Evolutionary conservation across 306 rosid species (phyloP), one percentile per base, ranked within the genome.

Genomic region (Prunus padus): DNA sequence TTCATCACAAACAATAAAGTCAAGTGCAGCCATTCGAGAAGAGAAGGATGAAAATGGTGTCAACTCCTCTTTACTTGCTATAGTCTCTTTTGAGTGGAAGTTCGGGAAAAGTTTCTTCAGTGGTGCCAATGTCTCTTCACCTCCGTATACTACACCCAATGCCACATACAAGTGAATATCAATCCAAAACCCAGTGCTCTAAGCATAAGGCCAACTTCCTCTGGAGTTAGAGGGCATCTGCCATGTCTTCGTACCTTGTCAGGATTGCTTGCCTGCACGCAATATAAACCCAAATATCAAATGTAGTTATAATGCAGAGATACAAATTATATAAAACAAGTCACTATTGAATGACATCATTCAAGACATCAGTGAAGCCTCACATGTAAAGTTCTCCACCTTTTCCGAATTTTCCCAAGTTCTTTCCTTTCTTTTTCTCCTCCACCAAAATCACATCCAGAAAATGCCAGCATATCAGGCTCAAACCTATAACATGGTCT

Each of bases 391-490:
- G 60, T 87, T 86, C 87, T 91, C 98, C 98, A 92, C 71, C 97
- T 82, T 73, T 83, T 92, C 79, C 97, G 82, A 33, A 94, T 87
- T 73, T 51, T 73, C 19, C 96, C 93, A 47, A 94, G 97, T 78
- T 90, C 96, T 50, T 23, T 57, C 77, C 88, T 87, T 77, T 94
- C 98, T 45, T 75, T 85, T n/a, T 92, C 88, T 72, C 97, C 97
- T n/a, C 98, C 98, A n/a, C 97, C 97, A 80, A 83, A 94, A 76
- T 94, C 86, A 64, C 98, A 94, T 46, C 98, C 95, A 50, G 97
- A 94, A 76, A 94, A 94, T 55, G 98, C 98, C 80, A 94, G 95
- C 98, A 94, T 94, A 81, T 94, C 98, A 3, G 97, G 87, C 84
- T 94, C 98, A 86, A 83, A 94, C 85, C 98, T 94, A 72, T 20